These are phyloP conservation scores for Cyberlindnera japonica DNA, from an alignment of 805 yeast genomes.

Conservation along the genomic window DNA sequence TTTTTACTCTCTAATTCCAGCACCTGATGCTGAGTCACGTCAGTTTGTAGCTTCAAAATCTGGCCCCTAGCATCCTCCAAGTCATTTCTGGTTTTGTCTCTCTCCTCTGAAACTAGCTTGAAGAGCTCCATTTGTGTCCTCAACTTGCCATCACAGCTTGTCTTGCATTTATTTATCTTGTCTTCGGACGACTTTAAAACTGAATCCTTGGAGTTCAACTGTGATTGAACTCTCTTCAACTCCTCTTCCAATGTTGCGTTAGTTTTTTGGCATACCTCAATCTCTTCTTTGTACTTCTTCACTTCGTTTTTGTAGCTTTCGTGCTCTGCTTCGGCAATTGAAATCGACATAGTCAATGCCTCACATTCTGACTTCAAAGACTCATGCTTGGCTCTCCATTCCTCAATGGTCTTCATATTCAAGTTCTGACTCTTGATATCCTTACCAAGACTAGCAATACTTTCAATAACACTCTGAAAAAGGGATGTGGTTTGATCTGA, in stretches of 20 bases:
- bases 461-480: conserved; percentile 7
- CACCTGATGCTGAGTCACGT: not conserved
- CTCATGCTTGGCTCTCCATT: conserved; percentile 4
- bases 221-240: conserved; percentile 1
- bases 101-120: conserved; percentile 29
- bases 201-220: not conserved
- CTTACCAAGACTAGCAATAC: conserved; percentile 18
- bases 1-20: conserved; percentile 17
- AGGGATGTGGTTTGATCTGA: not conserved
- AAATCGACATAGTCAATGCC: conserved; percentile 1
- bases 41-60: conserved; percentile 17
- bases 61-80: conserved; percentile 19
- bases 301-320: not conserved
- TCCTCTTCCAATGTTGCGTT: not conserved
- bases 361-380: conserved; percentile 3
- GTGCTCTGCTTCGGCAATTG: conserved; percentile 1
- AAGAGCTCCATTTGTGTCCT: conserved; percentile 34
- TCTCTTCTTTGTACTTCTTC: not conserved
- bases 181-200: conserved; percentile 12
- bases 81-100: conserved; percentile 28
- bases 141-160: conserved; percentile 33
- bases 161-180: conserved; percentile 19
- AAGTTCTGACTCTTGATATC: conserved; percentile 20
- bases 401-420: conserved; percentile 5
- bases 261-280: not conserved